These are phyloP conservation scores for Chaetomium globosum DNA, from an alignment of 2,329 filamentous ascomycete genomes.

Conservation along the genomic window DNA sequence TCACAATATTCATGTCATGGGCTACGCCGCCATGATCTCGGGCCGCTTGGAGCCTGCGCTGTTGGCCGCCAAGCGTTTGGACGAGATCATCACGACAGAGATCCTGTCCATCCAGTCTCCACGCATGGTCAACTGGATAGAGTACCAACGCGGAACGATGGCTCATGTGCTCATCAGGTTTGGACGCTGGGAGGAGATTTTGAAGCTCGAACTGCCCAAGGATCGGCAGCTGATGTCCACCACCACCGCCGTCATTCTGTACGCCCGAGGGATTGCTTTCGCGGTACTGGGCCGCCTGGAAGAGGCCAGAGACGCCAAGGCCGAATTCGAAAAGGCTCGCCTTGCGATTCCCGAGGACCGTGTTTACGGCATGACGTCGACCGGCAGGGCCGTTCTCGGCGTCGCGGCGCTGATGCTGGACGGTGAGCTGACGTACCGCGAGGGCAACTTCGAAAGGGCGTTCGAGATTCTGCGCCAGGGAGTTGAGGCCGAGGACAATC, in stretches of 20 bases:
- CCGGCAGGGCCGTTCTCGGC: constrained; percentile 62
- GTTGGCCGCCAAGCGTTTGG: constrained; percentile 61
- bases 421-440: constrained; percentile 73
- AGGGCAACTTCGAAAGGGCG: constrained; percentile 58
- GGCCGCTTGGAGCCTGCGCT: constrained; percentile 66
- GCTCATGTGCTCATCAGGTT: constrained; percentile 74
- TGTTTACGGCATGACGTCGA: constrained; percentile 71
- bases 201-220: constrained; percentile 57
- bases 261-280: constrained; percentile 68
- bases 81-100: constrained; percentile 63
- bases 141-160: constrained; percentile 68
- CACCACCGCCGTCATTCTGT: constrained; percentile 68
- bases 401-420: constrained; percentile 70
- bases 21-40: constrained; percentile 79
- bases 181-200: constrained; percentile 69
- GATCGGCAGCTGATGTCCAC: constrained; percentile 67
- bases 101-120: constrained; percentile 66
- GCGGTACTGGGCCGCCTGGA: constrained; percentile 60
- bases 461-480: constrained; percentile 62
- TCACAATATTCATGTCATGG: constrained; percentile 73
- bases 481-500: constrained; percentile 61
- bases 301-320: constrained; percentile 57
- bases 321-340: constrained; percentile 55
- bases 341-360: constrained; percentile 59
- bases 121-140: constrained; percentile 79